Percentiles rank a stretch among this genome's conserved stretches.
phyloP scores from a whole-genome alignment of 768 basidiomycete genomes.

The Russula griseocarnosa region DNA sequence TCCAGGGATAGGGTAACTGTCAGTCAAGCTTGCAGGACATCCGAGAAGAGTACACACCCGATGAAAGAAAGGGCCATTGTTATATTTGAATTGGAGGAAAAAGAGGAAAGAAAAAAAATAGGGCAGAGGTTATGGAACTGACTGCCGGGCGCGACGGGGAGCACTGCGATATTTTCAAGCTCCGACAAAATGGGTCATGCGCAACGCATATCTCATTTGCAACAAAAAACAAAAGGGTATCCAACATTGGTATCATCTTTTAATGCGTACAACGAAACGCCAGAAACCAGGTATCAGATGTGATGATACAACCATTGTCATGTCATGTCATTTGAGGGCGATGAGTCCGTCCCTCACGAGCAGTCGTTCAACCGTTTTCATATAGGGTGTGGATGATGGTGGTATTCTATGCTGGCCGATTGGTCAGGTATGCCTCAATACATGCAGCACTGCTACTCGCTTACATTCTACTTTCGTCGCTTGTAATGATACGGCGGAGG shows the following conservation, averaged over 20 bases:
- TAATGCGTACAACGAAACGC: conserved; percentile 15
- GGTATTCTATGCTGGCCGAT: neutral
- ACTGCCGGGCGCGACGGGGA: neutral
- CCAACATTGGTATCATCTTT: conserved; percentile 23
- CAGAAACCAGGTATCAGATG: conserved; percentile 17
- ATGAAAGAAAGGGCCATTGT: conserved; percentile 29
- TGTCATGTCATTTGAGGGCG: conserved; percentile 14
- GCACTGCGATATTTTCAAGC: conserved; percentile 2
- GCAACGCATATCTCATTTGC: neutral
- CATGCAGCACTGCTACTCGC: neutral
- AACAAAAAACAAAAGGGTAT: conserved; percentile 19
- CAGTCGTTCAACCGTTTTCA: neutral
- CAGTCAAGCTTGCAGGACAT: conserved; percentile 8
- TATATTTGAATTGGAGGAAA: conserved; percentile 9
- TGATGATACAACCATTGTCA: conserved; percentile 22
- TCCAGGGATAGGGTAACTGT: neutral
- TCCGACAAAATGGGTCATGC: conserved; percentile 7
- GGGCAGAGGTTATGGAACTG: neutral
- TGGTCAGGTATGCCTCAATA: neutral
- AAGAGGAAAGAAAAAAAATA: neutral
- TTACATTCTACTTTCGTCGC: conserved; percentile 18
- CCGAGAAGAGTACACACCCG: conserved; percentile 15
- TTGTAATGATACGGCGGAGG: conserved; percentile 28
- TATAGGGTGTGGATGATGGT: neutral
- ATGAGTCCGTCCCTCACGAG: neutral